These are phyloP conservation scores for Chrysoporthe deuterocubensis DNA, from an alignment of 2,329 filamentous ascomycete species.

Conservation along the genomic window DNA sequence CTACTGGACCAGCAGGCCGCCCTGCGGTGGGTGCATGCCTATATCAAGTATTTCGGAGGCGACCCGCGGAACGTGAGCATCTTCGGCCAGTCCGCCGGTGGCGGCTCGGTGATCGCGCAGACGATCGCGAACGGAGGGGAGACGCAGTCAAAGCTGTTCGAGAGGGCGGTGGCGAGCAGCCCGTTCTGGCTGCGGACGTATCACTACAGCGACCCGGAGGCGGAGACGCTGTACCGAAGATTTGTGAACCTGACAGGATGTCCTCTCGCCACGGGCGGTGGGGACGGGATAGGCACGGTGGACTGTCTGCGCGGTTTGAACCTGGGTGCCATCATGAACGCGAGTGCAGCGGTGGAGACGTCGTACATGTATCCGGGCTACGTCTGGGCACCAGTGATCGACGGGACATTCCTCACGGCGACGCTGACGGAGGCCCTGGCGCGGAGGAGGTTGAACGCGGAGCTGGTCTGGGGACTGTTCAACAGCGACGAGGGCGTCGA, in stretches of 20 bases:
- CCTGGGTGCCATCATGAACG: background rate
- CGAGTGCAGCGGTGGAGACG: background rate
- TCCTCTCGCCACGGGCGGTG: background rate
- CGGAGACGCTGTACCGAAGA: background rate
- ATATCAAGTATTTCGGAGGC: conserved; percentile 64
- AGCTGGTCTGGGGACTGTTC: conserved; percentile 6
- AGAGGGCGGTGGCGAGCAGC: conserved; percentile 5
- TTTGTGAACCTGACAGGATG: conserved; percentile 1
- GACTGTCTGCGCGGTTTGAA: conserved; percentile 9
- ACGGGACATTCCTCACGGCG: background rate
- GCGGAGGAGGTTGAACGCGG: background rate
- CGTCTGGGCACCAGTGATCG: conserved; percentile 7
- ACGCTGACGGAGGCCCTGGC: background rate
- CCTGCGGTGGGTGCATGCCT: conserved; percentile 63
- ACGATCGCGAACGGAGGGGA: background rate
- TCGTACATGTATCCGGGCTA: background rate
- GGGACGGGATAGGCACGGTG: background rate
- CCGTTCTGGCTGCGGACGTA: conserved; percentile 8
- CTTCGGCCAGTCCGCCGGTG: conserved; percentile 65
- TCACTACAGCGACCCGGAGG: conserved; percentile 10
- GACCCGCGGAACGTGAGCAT: conserved; percentile 61
- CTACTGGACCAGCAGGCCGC: conserved; percentile 63
- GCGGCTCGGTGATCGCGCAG: conserved; percentile 13
- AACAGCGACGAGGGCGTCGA: conserved; percentile 7
- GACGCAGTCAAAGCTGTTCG: background rate